Evolutionary conservation across 2,329 filamentous ascomycete species (phyloP).

Genomic region (Arthrobotrys conoides): DNA sequence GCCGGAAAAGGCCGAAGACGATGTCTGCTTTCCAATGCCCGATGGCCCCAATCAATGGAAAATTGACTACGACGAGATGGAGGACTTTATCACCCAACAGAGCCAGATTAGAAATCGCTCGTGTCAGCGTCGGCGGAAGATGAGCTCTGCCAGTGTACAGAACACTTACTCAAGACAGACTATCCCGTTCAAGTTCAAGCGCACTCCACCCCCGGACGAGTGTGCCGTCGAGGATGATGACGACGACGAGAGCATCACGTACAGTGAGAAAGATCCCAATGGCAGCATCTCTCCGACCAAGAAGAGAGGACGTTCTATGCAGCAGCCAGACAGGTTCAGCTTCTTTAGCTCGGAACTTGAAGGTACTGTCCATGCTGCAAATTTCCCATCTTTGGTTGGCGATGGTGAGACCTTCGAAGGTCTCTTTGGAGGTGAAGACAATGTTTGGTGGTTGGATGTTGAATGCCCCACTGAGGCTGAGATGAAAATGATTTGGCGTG

Average conservation of each 20-base stretch:
- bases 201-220: slow-evolving; percentile 43
- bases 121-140: slow-evolving; percentile 62
- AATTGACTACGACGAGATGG: slow-evolving; percentile 90
- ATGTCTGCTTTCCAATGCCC: slow-evolving; percentile 88
- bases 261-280: slow-evolving; percentile 44
- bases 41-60: slow-evolving; percentile 83
- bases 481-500: slow-evolving; percentile 92
- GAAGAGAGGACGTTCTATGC: slow-evolving; percentile 31
- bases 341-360: slow-evolving; percentile 98
- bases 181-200: slow-evolving; percentile 57
- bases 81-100: slow-evolving; percentile 83
- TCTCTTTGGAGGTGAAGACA: slow-evolving; percentile 80
- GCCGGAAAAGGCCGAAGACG: slow-evolving; percentile 82
- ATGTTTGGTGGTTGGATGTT: slow-evolving; percentile 90
- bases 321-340: slow-evolving; percentile 82
- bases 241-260: slow-evolving; percentile 49
- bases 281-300: slow-evolving; percentile 15
- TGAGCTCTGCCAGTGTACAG: slow-evolving; percentile 61
- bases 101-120: slow-evolving; percentile 58
- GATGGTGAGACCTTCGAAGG: slow-evolving; percentile 86
- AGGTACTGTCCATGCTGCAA: slow-evolving; percentile 90
- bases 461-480: slow-evolving; percentile 91
- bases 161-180: slow-evolving; percentile 59
- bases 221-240: slow-evolving; percentile 57
- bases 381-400: slow-evolving; percentile 81